Conservation (phyloP, 495 filamentous ascomycete genomes). For the Parachaetomium inaequale region DNA sequence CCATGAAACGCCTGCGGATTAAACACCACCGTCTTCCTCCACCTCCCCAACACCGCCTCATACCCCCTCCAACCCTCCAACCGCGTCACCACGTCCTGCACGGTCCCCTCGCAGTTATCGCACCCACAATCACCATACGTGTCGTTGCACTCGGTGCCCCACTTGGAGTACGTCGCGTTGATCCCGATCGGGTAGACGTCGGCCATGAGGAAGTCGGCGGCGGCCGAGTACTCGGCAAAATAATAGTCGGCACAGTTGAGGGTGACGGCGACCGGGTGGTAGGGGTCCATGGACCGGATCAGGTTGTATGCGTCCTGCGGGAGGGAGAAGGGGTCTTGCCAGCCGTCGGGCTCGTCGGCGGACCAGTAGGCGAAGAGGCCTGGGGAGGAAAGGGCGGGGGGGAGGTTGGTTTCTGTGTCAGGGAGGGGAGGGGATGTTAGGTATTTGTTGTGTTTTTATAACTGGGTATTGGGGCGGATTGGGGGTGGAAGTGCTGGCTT, state of each 20-base stretch:
- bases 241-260: constrained; percentile 71
- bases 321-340: constrained; percentile 54
- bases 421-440: constrained; percentile 46
- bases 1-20: constrained; percentile 64
- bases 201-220: constrained; percentile 63
- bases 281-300: constrained; percentile 59
- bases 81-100: constrained; percentile 54
- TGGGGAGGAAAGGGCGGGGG: constrained; percentile 39
- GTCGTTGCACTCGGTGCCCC: constrained; percentile 56
- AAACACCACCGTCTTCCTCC: constrained; percentile 55
- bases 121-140: constrained; percentile 72
- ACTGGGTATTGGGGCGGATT: no score
- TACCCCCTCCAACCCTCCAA: constrained; percentile 50
- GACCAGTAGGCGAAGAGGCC: constrained; percentile 65
- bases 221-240: constrained; percentile 56
- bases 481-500: no score
- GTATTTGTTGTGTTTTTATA: no score
- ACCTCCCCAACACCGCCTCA: constrained; percentile 41
- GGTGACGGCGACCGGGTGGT: constrained; percentile 62
- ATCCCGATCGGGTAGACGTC: constrained; percentile 65
- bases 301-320: constrained; percentile 36
- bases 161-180: constrained; percentile 50
- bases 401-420: constrained; percentile 26
- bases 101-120: constrained; percentile 58
- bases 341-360: constrained; percentile 68